A percentile compares a stretch with the other conserved stretches of the same genome.
phyloP scores from a whole-genome alignment of 2,329 filamentous ascomycete genomes.

The Cordyceps fumosorosea region DNA sequence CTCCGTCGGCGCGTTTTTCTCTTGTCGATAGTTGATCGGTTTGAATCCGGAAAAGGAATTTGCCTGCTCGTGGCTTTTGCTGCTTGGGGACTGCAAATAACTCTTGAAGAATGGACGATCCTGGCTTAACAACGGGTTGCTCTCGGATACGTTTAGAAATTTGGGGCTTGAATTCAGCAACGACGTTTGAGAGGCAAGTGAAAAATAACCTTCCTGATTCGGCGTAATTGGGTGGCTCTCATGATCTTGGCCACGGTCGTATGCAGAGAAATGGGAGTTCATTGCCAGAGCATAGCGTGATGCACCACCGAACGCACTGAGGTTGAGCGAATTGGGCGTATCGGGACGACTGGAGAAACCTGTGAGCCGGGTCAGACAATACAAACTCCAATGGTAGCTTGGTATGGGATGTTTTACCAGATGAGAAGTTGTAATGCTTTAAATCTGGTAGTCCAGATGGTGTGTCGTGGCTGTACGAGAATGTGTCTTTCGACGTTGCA shows the following conservation, averaged over 20 bases:
- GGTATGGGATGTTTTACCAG: neutral
- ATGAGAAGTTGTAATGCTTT: neutral
- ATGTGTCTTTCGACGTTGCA: neutral
- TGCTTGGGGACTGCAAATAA: conserved; percentile 17
- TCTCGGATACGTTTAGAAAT: conserved; percentile 8
- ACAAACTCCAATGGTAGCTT: too few relatives aligned
- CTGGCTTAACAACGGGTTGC: conserved; percentile 10
- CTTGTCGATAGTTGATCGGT: conserved; percentile 21
- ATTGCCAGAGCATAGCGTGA: conserved; percentile 5
- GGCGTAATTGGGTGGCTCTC: neutral
- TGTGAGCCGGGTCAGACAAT: neutral
- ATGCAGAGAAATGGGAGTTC: conserved; percentile 8
- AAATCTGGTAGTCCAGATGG: conserved; percentile 8
- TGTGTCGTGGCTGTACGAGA: neutral
- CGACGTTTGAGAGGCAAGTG: neutral
- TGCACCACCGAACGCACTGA: conserved; percentile 4
- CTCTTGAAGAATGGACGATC: conserved; percentile 18
- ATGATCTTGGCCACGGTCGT: neutral
- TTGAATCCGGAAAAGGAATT: conserved; percentile 25
- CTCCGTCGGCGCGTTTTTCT: conserved; percentile 16
- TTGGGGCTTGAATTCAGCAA: conserved; percentile 10
- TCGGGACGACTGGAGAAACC: neutral
- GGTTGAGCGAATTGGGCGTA: neutral
- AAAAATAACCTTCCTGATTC: conserved; percentile 11
- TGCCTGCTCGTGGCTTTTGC: conserved; percentile 9